These are phyloP conservation scores for Closterium sp. DNA, from an alignment of 139 green algal species.

Conservation along the genomic window DNA sequence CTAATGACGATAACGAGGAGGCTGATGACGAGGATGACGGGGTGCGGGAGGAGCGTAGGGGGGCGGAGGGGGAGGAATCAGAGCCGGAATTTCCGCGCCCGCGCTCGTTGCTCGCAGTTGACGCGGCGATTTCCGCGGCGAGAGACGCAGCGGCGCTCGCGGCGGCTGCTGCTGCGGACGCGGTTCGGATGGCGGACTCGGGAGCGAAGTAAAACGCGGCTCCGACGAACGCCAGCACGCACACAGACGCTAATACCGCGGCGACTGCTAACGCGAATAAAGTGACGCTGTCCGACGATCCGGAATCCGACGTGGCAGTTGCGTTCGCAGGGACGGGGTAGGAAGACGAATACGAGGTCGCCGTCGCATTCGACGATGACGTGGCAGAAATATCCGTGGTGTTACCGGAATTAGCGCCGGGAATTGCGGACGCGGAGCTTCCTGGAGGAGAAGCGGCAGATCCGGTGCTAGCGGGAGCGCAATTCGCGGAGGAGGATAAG, in stretches of 20 bases:
- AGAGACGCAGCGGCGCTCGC: neutral
- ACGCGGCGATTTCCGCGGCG: neutral
- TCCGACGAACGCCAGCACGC: neutral
- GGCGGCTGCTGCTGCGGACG: neutral
- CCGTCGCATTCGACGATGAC: neutral
- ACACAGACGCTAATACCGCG: neutral
- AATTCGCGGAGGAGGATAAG: neutral
- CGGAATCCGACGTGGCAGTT: neutral
- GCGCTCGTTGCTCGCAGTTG: neutral
- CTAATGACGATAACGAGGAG: neutral
- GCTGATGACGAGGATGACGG: neutral
- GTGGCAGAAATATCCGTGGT: neutral
- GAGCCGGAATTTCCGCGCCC: neutral
- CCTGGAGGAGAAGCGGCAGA: neutral
- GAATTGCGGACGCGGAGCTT: neutral
- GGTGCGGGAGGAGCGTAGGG: neutral
- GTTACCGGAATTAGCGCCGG: neutral
- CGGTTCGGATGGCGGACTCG: neutral
- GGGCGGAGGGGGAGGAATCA: neutral
- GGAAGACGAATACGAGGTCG: neutral
- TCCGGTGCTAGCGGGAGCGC: neutral
- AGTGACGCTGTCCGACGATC: neutral
- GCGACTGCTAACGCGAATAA: neutral
- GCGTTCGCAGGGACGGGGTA: neutral
- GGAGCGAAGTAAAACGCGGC: neutral